Evolutionary conservation across 805 yeast species (phyloP), one percentile per base, ranked within the genome.

Genomic region (Candida montana): DNA sequence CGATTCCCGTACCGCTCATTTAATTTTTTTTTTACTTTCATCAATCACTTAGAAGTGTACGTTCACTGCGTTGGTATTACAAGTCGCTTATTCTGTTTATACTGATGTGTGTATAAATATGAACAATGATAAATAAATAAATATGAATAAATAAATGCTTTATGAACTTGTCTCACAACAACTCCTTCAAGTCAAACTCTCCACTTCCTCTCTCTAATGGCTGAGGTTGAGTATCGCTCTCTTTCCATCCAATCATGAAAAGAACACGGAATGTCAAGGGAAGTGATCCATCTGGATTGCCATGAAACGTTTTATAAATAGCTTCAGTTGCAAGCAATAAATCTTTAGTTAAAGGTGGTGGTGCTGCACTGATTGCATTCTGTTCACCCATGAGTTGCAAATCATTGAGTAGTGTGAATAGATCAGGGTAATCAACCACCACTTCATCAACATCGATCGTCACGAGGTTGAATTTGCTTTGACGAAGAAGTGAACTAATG

Each of bases 221-320:
- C 55, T 80, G 67, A 3, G 90, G 88, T 57, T 84, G 87, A 37
- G 62, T 57, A 7, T 75, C 75, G 41, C 85, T 74, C 49, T 81
- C 79, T 58, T 84, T 87, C 95, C 95, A 87, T 3, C 95, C 95
- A 56, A 87, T 83, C 88, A 86, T 81, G 57, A 81, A 83, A 20
- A 86, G 76, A 40, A 87, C 75, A 46, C 87, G 67, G 62, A 76
- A 87, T 1, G 95, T 86, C 9, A 87, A 89, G 1, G 95, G 95
- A n/a, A 86, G 58, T 0, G 65, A 49, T 2, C 62, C 65, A 45
- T 75, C 85, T 6, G 58, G 58, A 36, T 80, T 82, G 2, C 88
- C 89, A 57, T 87, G 91, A 58, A 87, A 65, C 6, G 76, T 66
- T 48, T 69, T 70, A 59, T 87, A 87, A 28, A 87, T 83, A 20